These are phyloP conservation scores for Dichotomopilus funicola DNA, from an alignment of 2,329 filamentous ascomycete species.

Conservation along the genomic window DNA sequence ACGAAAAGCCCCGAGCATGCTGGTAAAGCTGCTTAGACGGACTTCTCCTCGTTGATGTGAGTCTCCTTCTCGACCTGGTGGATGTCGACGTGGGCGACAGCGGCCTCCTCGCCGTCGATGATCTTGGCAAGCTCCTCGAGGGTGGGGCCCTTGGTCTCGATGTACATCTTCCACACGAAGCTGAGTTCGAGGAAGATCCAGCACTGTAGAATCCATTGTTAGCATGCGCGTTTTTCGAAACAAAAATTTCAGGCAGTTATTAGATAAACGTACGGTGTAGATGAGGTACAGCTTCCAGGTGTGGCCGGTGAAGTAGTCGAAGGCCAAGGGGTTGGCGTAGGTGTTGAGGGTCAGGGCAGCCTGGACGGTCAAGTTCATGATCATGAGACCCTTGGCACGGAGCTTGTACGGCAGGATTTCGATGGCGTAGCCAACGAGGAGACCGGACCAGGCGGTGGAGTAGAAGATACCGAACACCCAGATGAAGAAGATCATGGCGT, in stretches of 20 bases:
- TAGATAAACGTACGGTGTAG: constrained; percentile 48
- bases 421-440: constrained; percentile 48
- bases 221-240: not conserved
- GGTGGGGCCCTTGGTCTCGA: constrained; percentile 58
- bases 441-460: constrained; percentile 50
- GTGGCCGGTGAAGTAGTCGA: constrained; percentile 38
- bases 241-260: too few relatives aligned
- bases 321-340: constrained; percentile 49
- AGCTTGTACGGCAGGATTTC: constrained; percentile 47
- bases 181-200: constrained; percentile 50
- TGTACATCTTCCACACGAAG: constrained; percentile 50
- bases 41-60: constrained; percentile 21
- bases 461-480: constrained; percentile 41
- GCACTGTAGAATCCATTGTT: constrained; percentile 25
- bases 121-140: constrained; percentile 62
- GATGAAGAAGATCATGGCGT: constrained; percentile 39
- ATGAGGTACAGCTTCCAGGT: constrained; percentile 52
- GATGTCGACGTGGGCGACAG: constrained; percentile 41
- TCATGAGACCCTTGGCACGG: constrained; percentile 46
- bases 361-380: constrained; percentile 52
- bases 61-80: constrained; percentile 40
- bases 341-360: constrained; percentile 48
- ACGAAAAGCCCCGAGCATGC: not conserved
- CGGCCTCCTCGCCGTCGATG: constrained; percentile 55
- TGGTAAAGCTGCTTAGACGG: constrained; percentile 6